Base-by-base conservation (phyloP, 2,329 filamentous ascomycete species). In the Rutstroemia sp. region DNA sequence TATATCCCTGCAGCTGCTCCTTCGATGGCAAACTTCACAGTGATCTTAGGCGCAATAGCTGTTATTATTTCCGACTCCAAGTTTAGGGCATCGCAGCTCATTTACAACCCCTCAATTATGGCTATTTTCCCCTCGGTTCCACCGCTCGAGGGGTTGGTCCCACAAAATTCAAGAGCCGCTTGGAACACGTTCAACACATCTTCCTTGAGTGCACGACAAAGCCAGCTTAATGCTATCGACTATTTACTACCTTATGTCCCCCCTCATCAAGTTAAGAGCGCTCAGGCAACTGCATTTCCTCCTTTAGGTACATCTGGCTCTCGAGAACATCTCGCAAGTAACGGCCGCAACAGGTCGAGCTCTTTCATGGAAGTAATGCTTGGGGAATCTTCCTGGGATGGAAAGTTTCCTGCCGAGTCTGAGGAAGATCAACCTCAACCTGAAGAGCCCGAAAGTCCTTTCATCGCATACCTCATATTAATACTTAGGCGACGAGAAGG, bases 31-130 rank as follows among this genome's bases (percentile, higher is more conserved):
- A 81, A 80, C 58, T 72, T 95, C 41, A 78, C 83, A 1, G 82
- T 83, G 9, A 80, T 96, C 17, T 73, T 97, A 6, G 86, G 90
- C 60, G 89, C 92, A 0, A 81, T 95, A 51, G 80, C 84, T 19
- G 80, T 84, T 47, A 87, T 96, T 48, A 81, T 96, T 50, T 81
- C 84, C 59, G 83, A 89, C 64, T 96, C 92, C 0, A 86, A 85
- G 63, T 88, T 86, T 70, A 82, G 90, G 54, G 85, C 89, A 9
- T 86, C 86, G 61, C 81, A 89, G 64, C 78, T 89, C 49, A 72
- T 87, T 45, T 85, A 81, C 58, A 86, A 87, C 1, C 86, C 86
- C 1, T 79, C 83, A 0, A 82, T 91, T 42, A 73, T 88, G 56
- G 81, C 85, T 19, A 80, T 88, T 10, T 88, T 90, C 59, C 86